phyloP scores from a whole-genome alignment of 1,284 basidiomycete species.

The Ustilago curta region DNA sequence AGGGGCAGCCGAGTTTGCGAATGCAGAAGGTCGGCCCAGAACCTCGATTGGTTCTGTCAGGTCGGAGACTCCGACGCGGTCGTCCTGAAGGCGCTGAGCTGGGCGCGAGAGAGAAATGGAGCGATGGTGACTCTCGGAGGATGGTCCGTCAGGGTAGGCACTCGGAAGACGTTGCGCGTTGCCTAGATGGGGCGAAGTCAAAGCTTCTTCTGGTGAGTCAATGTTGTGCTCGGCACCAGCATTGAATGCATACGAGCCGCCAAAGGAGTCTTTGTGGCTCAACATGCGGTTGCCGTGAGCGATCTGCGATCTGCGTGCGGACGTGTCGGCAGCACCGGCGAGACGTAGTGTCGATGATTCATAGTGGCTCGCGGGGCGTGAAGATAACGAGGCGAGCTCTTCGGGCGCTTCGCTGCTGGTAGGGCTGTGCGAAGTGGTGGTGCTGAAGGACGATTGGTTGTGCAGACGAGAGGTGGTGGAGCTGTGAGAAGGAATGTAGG shows the following conservation, averaged over 20 bases:
- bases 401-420: conserved; percentile 40
- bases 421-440: conserved; percentile 28
- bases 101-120: conserved; percentile 23
- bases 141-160: background rate
- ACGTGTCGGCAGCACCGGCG: conserved; percentile 16
- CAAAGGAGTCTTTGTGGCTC: conserved; percentile 51
- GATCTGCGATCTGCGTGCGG: conserved; percentile 23
- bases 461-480: conserved; percentile 26
- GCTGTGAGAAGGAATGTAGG: conserved; percentile 33
- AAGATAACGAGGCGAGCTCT: conserved; percentile 21
- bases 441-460: conserved; percentile 44
- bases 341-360: conserved; percentile 17
- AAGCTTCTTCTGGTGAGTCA: conserved; percentile 25
- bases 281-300: conserved; percentile 25
- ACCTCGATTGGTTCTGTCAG: conserved; percentile 39
- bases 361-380: conserved; percentile 18
- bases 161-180: conserved; percentile 5
- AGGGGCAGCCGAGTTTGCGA: background rate
- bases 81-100: conserved; percentile 11
- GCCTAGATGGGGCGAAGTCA: background rate
- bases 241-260: conserved; percentile 34
- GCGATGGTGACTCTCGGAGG: conserved; percentile 26
- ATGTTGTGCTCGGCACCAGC: conserved; percentile 13
- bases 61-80: conserved; percentile 8
- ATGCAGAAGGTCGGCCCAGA: conserved; percentile 26